Evolutionary conservation across 768 basidiomycete species (phyloP), one percentile per base, ranked within the genome.

Genomic region (Epithele typhae): DNA sequence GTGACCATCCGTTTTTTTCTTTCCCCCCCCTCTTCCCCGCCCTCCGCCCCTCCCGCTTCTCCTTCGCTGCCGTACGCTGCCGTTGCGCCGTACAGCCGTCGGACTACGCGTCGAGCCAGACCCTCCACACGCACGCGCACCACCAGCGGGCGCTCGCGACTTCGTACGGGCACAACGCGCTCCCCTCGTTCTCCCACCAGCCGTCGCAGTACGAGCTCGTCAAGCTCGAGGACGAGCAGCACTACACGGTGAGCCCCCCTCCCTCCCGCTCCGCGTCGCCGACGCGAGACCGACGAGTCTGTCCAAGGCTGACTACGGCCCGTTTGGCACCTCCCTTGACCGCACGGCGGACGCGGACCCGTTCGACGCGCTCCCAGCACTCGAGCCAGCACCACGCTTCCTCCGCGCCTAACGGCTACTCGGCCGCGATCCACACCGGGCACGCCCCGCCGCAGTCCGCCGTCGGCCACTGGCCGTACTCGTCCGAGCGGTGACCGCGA

Each of bases 151-250:
- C 25, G 11, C 15, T 44, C 14, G 42, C 54, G 38, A 48, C 51
- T 17, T 39, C 51, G 37, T 52, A 52, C 42, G 50, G 50, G 25
- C 49, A 51, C 38, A n/a, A 46, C 19, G 43, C 47, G 23, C 48
- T 57, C 12, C 54, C 56, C 12, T 38, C 48, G 12, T 57, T 49
- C 44, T 48, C 56, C 19, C 56, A 55, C 34, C n/a, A 47, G 25
- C n/a, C 54, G 19, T 40, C 40, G 21, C 58, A 59, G 46, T 58
- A 57, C 72, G 77, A 19, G 70, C 77, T 55, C 14, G 81, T 85
- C 46, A 86, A 86, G 53, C 76, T 84, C 27, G 84, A 86, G 60
- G 84, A 86, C 42, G 82, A 84, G 27, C n/a, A n/a, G n/a, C 58
- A 74, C 57, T 78, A 79, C 42, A 67, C 64, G 53, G 81, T 80